Evolutionary conservation across 495 filamentous ascomycete genomes (phyloP).

Genomic region (Penicillium cinerascens): DNA sequence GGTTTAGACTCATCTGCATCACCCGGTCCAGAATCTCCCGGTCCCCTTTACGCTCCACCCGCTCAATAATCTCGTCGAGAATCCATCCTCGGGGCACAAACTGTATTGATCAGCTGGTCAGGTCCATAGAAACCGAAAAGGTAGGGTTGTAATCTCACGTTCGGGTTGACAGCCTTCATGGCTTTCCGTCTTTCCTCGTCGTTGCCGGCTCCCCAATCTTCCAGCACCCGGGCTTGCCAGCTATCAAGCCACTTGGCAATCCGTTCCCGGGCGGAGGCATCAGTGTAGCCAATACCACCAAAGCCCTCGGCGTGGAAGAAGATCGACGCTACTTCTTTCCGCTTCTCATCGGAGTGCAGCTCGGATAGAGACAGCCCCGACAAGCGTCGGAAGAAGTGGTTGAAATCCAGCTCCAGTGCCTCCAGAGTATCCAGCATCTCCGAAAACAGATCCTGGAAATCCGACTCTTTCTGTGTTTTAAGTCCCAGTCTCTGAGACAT

Average conservation of each 20-base stretch:
- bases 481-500: conserved; percentile 79
- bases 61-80: conserved; percentile 83
- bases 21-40: conserved; percentile 68
- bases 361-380: conserved; percentile 53
- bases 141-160: conserved; percentile 35
- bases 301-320: conserved; percentile 73
- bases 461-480: conserved; percentile 55
- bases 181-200: conserved; percentile 60
- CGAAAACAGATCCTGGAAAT: conserved; percentile 75
- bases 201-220: conserved; percentile 62
- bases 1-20: conserved; percentile 75
- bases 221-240: conserved; percentile 63
- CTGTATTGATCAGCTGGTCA: conserved; percentile 18
- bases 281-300: conserved; percentile 53
- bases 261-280: conserved; percentile 54
- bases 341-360: conserved; percentile 56
- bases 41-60: conserved; percentile 82
- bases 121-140: not conserved
- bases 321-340: conserved; percentile 52
- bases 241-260: conserved; percentile 71
- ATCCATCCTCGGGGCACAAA: conserved; percentile 90
- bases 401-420: conserved; percentile 78
- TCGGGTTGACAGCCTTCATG: conserved; percentile 89
- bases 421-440: conserved; percentile 81
- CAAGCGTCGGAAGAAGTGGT: conserved; percentile 82